Evolutionary conservation across 2,329 filamentous ascomycete genomes (phyloP).

Genomic region (Colletotrichum sp.): DNA sequence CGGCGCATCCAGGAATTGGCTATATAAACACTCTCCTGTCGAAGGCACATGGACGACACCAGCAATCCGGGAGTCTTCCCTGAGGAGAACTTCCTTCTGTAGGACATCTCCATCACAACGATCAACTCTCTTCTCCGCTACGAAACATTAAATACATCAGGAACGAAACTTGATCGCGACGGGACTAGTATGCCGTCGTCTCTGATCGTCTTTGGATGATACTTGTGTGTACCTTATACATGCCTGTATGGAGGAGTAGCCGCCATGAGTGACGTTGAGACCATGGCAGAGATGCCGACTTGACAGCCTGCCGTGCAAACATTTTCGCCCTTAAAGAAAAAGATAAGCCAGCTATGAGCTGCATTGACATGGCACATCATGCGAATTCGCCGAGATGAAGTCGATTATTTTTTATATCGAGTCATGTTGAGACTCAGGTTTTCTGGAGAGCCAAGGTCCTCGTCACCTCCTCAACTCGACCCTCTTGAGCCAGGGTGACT

Average conservation of each 20-base stretch:
- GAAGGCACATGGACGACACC: not conserved
- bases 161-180: not conserved
- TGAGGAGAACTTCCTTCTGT: no score
- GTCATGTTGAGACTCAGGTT: not conserved
- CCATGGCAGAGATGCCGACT: not conserved
- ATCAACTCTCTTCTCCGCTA: not conserved
- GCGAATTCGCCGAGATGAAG: not conserved
- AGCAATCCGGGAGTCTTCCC: not conserved
- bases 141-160: not conserved
- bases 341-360: not conserved
- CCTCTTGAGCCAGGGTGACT: not conserved
- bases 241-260: not conserved
- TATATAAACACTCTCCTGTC: not conserved
- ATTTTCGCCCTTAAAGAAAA: accelerated
- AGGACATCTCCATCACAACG: not conserved
- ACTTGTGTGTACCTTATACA: not conserved
- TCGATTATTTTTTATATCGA: not conserved
- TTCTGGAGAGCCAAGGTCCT: not conserved
- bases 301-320: not conserved
- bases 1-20: not conserved
- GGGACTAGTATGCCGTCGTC: not conserved
- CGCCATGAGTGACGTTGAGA: not conserved
- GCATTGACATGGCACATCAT: not conserved
- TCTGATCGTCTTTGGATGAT: not conserved
- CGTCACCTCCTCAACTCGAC: not conserved